These are phyloP conservation scores for Bipolaris bicolor DNA, from an alignment of 2,329 filamentous ascomycete genomes.

Conservation along the genomic window DNA sequence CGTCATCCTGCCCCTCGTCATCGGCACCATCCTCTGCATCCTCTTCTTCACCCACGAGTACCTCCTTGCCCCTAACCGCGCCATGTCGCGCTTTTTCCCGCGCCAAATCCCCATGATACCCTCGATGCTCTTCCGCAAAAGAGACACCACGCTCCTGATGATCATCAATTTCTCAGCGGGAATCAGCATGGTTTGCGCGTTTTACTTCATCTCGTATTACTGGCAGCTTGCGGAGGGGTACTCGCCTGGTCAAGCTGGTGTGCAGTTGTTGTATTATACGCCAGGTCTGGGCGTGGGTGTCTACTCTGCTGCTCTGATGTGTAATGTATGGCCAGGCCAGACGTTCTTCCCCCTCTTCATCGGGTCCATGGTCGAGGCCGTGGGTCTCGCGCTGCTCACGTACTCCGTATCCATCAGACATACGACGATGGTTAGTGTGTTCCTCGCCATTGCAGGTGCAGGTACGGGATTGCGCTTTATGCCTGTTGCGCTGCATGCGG, in stretches of 20 bases:
- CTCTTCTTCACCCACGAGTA: slow-evolving; percentile 61
- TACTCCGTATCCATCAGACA: slow-evolving; percentile 62
- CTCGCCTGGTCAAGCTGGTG: slow-evolving; percentile 48
- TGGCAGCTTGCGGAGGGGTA: slow-evolving; percentile 67
- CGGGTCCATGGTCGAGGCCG: slow-evolving; percentile 58
- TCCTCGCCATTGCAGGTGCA: slow-evolving; percentile 68
- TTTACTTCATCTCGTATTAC: slow-evolving; percentile 73
- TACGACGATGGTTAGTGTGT: slow-evolving; percentile 63
- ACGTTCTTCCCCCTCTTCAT: slow-evolving; percentile 64
- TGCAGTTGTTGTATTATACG: slow-evolving; percentile 67
- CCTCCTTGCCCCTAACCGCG: slow-evolving; percentile 58
- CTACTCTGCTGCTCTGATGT: slow-evolving; percentile 63
- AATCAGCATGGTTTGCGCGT: slow-evolving; percentile 60
- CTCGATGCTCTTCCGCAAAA: slow-evolving; percentile 62
- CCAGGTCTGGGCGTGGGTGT: slow-evolving; percentile 67
- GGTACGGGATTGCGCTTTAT: slow-evolving; percentile 71
- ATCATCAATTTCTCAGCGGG: slow-evolving; percentile 67
- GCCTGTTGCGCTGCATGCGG: slow-evolving; percentile 66
- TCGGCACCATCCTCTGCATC: slow-evolving; percentile 57
- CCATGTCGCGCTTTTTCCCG: slow-evolving; percentile 58
- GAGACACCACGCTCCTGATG: slow-evolving; percentile 67
- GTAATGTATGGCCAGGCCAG: slow-evolving; percentile 66
- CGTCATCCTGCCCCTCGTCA: slow-evolving; percentile 60
- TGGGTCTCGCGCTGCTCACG: slow-evolving; percentile 64
- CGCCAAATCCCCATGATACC: slow-evolving; percentile 69